Base-by-base conservation (phyloP, 129 eudicot genomes). In the Silybum marianum region DNA sequence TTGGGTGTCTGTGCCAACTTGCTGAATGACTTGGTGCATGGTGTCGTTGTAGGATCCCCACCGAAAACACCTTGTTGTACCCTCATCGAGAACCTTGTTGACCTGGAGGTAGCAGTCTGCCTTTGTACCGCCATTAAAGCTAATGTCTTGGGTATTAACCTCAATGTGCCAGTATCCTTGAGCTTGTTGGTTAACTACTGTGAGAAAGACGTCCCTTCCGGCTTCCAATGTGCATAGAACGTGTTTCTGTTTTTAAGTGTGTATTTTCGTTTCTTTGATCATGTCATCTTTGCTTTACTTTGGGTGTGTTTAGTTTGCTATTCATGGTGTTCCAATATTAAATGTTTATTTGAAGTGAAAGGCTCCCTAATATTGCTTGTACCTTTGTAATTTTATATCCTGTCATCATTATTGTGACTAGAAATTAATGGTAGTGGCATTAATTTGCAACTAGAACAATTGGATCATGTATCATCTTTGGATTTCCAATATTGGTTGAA, bases 61-160 rank as follows among this genome's bases (percentile, higher is more conserved):
- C 86, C 91, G 9, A 67, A 30, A 19, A 66, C 78, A 4, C 90
- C 86, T 44, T 90, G 92, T 73, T 90, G 94, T 80, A 42, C 78
- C 13, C 88, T 90, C 62, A 65, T 90, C 44, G 40, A 81, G 67
- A 85, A 85, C 26, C 80, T 90, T 34, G 83, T 58, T 24, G 89
- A 88, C 48, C 88, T 90, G 6, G 94, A 90, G 74, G 94, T 90
- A 0, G 95, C 95, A 2, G 82, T 85, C 9, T 89, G 97, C 85
- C 92, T 91, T 73, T 91, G 97, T 90, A 91, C 93, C 9, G 93
- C 87, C 42, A 82, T 91, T 22, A 89, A 89, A 72, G 93, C 89
- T 48, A 83, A 84, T 78, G 74, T 89, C 12, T 74, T 89, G 81
- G 97, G 97, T 7, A 86, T 89, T 72, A 78, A 89, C 85, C 91